phyloP scores from a whole-genome alignment of 106 monocot genomes.

The Triglochin maritima region DNA sequence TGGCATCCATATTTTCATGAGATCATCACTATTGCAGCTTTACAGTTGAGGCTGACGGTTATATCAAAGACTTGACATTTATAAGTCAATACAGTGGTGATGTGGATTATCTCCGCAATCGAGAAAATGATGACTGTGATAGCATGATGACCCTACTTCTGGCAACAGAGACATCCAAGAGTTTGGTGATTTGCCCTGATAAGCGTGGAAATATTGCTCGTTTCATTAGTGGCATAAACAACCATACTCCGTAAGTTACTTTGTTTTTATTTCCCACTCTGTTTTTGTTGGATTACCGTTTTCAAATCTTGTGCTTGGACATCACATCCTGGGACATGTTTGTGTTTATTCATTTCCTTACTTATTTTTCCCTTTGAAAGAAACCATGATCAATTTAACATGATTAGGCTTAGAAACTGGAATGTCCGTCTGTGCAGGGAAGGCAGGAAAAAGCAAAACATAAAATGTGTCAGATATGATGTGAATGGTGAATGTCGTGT shows the following conservation, averaged over 20 bases:
- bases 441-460: slow-evolving; percentile 75
- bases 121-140: slow-evolving; percentile 83
- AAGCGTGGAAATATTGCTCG: slow-evolving; percentile 79
- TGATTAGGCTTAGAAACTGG: no score
- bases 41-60: slow-evolving; percentile 73
- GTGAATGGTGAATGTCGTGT: slow-evolving; percentile 68
- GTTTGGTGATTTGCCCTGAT: slow-evolving; percentile 78
- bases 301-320: no score
- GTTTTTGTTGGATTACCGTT: no score
- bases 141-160: slow-evolving; percentile 89
- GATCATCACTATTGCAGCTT: slow-evolving; percentile 40
- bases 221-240: slow-evolving; percentile 53
- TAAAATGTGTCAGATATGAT: slow-evolving; percentile 87
- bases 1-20: no score
- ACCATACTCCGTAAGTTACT: slow-evolving; percentile 2
- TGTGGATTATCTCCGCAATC: slow-evolving; percentile 69
- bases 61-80: slow-evolving; percentile 77
- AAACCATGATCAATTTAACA: no score
- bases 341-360: background rate
- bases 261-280: no score
- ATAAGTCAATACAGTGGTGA: slow-evolving; percentile 79
- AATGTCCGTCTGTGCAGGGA: slow-evolving; percentile 37
- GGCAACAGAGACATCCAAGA: slow-evolving; percentile 32
- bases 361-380: background rate
- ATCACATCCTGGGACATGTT: background rate